These are phyloP conservation scores for Miscanthus lutarioriparius DNA, from an alignment of 176 grass and related monocot species.

Conservation along the genomic window DNA sequence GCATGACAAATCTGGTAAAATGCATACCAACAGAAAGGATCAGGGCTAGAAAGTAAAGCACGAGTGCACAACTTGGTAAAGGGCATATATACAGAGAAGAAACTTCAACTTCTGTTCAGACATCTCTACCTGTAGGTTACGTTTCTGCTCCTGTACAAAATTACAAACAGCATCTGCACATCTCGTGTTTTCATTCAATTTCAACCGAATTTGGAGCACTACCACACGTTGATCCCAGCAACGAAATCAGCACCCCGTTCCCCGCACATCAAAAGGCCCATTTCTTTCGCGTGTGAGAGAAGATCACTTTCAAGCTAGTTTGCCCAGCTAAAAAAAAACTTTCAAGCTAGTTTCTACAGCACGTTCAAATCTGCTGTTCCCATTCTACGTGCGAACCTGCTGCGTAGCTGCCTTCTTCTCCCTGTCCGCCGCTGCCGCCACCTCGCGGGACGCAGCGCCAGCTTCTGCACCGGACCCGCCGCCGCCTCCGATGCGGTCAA, in stretches of 20 bases:
- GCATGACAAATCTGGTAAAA: neutral
- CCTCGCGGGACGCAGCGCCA: constrained; percentile 18
- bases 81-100: neutral
- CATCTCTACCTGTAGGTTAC: neutral
- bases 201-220: neutral
- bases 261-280: neutral
- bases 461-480: constrained; percentile 19
- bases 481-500: constrained; percentile 34
- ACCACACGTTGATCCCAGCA: neutral
- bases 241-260: neutral
- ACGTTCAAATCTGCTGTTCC: neutral
- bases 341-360: neutral
- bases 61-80: neutral
- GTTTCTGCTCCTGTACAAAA: neutral
- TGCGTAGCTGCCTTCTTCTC: constrained; percentile 35
- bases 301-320: neutral
- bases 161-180: neutral
- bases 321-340: too few species aligned
- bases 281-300: neutral
- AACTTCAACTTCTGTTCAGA: neutral
- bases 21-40: neutral
- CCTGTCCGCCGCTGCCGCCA: constrained; percentile 27
- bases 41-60: neutral
- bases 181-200: neutral
- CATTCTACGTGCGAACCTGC: constrained; percentile 45